Percentiles rank a stretch among this genome's conserved stretches.
phyloP scores from a whole-genome alignment of 441 rosid species.

The Bruguiera hainesii region DNA sequence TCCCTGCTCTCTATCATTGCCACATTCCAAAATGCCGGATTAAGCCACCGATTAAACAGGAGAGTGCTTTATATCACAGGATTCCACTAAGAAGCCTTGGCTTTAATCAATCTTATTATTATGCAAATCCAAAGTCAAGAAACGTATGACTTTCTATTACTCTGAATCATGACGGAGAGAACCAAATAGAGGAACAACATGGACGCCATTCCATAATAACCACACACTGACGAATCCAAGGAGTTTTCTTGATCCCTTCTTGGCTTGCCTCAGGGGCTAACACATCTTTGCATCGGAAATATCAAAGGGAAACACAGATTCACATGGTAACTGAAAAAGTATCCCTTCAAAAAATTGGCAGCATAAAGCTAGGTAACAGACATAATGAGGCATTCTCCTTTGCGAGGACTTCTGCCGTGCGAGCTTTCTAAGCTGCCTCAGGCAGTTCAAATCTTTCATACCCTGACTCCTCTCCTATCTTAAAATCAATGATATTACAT shows the following conservation, averaged over 20 bases:
- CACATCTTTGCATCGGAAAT: not conserved
- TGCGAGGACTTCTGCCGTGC: constrained; percentile 85
- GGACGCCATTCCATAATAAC: too few relatives aligned
- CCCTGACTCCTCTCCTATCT: constrained; percentile 75
- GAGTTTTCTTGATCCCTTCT: too few relatives aligned
- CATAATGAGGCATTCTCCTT: constrained; percentile 29
- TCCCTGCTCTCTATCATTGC: too few relatives aligned
- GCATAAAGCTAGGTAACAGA: not conserved
- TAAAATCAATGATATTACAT: constrained; percentile 53
- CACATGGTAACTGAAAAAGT: not conserved
- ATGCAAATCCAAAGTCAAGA: too few relatives aligned
- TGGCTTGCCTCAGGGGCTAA: not conserved
- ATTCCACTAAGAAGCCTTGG: too few relatives aligned
- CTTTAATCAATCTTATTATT: too few relatives aligned
- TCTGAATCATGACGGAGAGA: too few relatives aligned
- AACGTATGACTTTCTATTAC: too few relatives aligned
- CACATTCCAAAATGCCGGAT: too few relatives aligned
- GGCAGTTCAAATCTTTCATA: constrained; percentile 78
- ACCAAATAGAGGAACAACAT: too few relatives aligned
- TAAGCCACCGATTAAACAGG: not conserved
- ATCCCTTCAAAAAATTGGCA: not conserved
- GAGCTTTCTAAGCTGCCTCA: constrained; percentile 87
- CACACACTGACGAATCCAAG: too few relatives aligned
- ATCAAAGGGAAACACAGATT: not conserved
- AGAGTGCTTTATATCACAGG: not conserved